Base-by-base conservation (phyloP, 2,329 filamentous ascomycete genomes). In the Nemania serpens region DNA sequence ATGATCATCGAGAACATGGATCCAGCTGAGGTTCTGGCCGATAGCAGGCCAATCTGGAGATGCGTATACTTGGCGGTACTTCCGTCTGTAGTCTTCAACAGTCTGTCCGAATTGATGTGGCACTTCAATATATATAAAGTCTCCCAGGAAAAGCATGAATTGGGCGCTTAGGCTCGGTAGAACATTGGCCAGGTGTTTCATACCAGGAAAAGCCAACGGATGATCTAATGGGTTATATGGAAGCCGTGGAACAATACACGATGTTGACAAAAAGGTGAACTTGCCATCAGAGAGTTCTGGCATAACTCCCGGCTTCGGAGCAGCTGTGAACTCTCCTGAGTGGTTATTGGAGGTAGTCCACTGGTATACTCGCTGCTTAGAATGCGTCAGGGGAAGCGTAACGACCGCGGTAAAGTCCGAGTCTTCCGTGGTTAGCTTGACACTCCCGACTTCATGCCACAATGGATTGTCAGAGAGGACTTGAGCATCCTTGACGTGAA, bases 1-100 rank as follows among this genome's bases (percentile, higher is more conserved):
- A 71, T 99, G 95, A 73, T 99, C 95, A 72, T 99, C 95, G 6
- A 97, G 84, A 2, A 96, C 93, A 71, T 99, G 95, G 46, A 98
- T 91, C 95, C 95, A 99, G 69, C 93, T 96, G n/a, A 98, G 80
- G 57, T 92, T 88, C 67, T 89, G 82, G 0, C 87, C 87, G 11
- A 91, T 87, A 0, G 86, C 79, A 1, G 85, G 81, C 95, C 95
- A 99, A 66, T 97, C 94, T 0, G 94, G 94, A 2, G 93, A 97
- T 0, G 91, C 90, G 72, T 99, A 99, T n/a, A 97, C 88, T 69
- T 96, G 92, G 18, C 94, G 88, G 73, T 99, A 99, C 73, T 97
- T 93, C 72, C 91, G 87, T 51, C 93, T 86, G 74, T 97, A 99
- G 70, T 93, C 87, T 55, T 91, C 87, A 1, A 82, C 78, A 0